Percentiles rank a stretch among this genome's conserved stretches.
Evolutionary conservation across 2,329 filamentous ascomycete genomes (phyloP).

Genomic region (Colletotrichum theobromicola): DNA sequence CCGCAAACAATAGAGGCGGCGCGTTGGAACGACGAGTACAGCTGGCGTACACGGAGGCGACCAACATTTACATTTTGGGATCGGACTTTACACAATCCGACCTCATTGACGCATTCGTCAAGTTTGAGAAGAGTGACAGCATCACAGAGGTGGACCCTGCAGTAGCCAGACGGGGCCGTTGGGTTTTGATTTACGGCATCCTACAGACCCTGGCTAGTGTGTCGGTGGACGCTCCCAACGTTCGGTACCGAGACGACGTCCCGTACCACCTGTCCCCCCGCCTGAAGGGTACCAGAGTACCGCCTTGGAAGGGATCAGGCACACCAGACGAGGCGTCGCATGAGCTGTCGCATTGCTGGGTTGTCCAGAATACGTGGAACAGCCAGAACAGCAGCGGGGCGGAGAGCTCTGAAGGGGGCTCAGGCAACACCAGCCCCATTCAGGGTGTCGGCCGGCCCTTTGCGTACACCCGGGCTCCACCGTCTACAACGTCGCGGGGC

Average conservation of each 20-base stretch:
- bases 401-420: conserved; percentile 28
- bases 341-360: conserved; percentile 60
- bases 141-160: conserved; percentile 57
- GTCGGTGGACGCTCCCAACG: conserved; percentile 59
- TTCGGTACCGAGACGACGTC: conserved; percentile 58
- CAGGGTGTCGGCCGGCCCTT: not conserved
- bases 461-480: conserved; percentile 30
- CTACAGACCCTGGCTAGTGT: conserved; percentile 65
- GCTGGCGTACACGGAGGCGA: conserved; percentile 64
- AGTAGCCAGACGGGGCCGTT: conserved; percentile 62
- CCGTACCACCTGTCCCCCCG: conserved; percentile 62
- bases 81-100: conserved; percentile 58
- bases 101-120: conserved; percentile 59
- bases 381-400: conserved; percentile 28
- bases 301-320: conserved; percentile 56
- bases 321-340: conserved; percentile 45
- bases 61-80: conserved; percentile 62
- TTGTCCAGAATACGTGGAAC: conserved; percentile 46
- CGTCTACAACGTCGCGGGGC: conserved; percentile 23
- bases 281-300: conserved; percentile 54
- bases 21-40: conserved; percentile 55
- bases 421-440: conserved; percentile 27
- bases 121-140: conserved; percentile 61
- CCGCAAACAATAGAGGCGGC: conserved; percentile 26
- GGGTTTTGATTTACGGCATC: conserved; percentile 66